Evolutionary conservation across 2,329 filamentous ascomycete genomes (phyloP), one percentile per base, ranked within the genome.

Genomic region (Epichloe gansuensis): DNA sequence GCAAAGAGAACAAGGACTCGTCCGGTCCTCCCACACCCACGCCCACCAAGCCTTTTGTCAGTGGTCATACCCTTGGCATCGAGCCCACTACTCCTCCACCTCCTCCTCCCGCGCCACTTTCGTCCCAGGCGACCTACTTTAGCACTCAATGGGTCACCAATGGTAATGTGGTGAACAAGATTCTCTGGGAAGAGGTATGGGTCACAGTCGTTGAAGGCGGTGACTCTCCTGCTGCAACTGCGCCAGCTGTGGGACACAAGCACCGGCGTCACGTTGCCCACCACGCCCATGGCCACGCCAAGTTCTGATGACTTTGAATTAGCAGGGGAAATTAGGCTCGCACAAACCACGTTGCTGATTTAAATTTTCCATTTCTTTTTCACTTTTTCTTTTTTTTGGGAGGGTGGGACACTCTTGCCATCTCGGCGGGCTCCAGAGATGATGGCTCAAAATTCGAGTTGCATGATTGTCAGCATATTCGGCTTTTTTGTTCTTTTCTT

Each of bases 111-210:
- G n/a, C 41, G 11, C 50, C 58, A n/a, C 49, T 57, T 6, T 23
- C 41, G 12, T 56, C 65, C 9, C 64, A 68, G 36, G 59, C 65
- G 51, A 66, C 58, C 53, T 65, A 58, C 56, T 71, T 57, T 55
- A 76, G 74, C 63, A 83, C 78, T 5, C 64, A 79, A 57, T 80
- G 71, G 55, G 55, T 74, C 46, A 81, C 78, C 17, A 66, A 67
- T 8, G 72, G 72, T 49, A 69, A 71, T 44, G 58, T 72, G 6
- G 75, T 84, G 12, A 71, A 71, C 55, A 74, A 82, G 66, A 72
- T 84, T 23, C 63, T 80, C 12, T 79, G 76, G 73, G 74, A 77
- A 50, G 71, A 81, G 65, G 71, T 76, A 45, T 60, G 73, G 4
- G 71, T 80, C 31, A 79, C 74, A 49, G 74, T 79, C 15, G 80